Conservation (phyloP, 2,329 filamentous ascomycete genomes). For the Cytospora piceae region DNA sequence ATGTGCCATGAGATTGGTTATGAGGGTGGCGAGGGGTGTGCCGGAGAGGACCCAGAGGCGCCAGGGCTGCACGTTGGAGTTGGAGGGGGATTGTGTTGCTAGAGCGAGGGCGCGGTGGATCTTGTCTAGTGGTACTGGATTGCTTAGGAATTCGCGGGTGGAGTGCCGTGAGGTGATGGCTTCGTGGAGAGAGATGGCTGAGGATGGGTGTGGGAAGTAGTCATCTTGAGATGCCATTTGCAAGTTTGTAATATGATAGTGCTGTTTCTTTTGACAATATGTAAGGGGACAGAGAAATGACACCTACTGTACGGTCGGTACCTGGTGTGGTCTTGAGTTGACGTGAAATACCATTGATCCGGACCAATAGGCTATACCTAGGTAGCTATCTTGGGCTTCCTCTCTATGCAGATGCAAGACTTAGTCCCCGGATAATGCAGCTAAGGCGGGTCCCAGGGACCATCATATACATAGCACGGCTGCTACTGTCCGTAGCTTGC, state of each 20-base stretch:
- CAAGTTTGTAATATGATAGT: not conserved
- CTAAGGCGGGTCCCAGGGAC: too few species aligned
- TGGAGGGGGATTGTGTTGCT: slow-evolving; percentile 23
- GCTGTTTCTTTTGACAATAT: not conserved
- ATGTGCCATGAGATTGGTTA: not conserved
- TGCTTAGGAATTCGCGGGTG: slow-evolving; percentile 27
- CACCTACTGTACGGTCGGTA: too few species aligned
- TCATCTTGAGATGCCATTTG: not conserved
- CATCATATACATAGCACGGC: not conserved
- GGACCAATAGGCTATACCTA: not conserved
- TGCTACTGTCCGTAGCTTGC: not conserved
- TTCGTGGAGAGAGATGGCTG: slow-evolving; percentile 30
- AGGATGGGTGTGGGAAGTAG: not conserved
- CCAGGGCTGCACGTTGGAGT: slow-evolving; percentile 35
- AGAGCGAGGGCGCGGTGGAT: slow-evolving; percentile 19
- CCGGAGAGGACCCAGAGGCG: slow-evolving; percentile 27
- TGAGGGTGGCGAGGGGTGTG: slow-evolving; percentile 20
- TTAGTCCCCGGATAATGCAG: not conserved
- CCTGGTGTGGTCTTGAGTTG: not conserved
- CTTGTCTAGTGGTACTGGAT: slow-evolving; percentile 20
- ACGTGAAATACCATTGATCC: not conserved
- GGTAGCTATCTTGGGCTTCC: not conserved
- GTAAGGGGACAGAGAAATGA: not conserved
- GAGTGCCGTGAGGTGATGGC: slow-evolving; percentile 32
- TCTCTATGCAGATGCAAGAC: not conserved